phyloP scores from a whole-genome alignment of 441 rosid genomes.

The Gossypium trilobum region DNA sequence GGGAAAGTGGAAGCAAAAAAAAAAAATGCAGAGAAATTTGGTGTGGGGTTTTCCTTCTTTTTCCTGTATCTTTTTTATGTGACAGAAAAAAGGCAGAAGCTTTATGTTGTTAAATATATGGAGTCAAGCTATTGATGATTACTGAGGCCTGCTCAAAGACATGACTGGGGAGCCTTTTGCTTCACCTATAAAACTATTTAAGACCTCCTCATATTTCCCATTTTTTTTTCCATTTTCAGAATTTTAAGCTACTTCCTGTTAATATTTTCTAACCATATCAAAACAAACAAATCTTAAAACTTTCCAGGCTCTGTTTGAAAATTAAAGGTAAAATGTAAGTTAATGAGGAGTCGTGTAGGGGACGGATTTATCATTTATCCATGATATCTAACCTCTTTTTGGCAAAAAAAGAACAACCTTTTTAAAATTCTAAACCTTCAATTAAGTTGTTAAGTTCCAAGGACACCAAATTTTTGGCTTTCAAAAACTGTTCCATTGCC shows the following conservation, averaged over 20 bases:
- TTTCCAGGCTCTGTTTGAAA: not conserved
- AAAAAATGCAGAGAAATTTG: not conserved
- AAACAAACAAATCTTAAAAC: not conserved
- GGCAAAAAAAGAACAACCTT: not conserved
- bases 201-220: slow-evolving; percentile 3
- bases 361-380: slow-evolving; percentile 28
- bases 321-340: slow-evolving; percentile 3
- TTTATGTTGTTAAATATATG: slow-evolving; percentile 18
- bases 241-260: not conserved
- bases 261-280: slow-evolving; percentile 10
- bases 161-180: slow-evolving; percentile 18
- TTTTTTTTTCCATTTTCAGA: not conserved
- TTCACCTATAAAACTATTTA: slow-evolving; percentile 13
- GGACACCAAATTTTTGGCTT: not conserved
- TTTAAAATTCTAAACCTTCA: not conserved
- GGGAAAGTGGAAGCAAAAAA: slow-evolving; percentile 16
- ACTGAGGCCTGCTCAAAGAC: slow-evolving; percentile 22
- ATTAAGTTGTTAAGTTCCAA: not conserved
- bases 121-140: slow-evolving; percentile 11
- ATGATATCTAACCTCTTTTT: slow-evolving; percentile 7
- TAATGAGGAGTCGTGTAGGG: slow-evolving; percentile 38
- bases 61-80: not conserved
- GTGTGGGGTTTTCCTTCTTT: not conserved
- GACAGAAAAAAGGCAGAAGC: slow-evolving; percentile 14
- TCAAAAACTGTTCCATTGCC: not conserved